Conservation (phyloP, 192 early-diverging fungal species). For the Umbelopsis ramanniana region DNA sequence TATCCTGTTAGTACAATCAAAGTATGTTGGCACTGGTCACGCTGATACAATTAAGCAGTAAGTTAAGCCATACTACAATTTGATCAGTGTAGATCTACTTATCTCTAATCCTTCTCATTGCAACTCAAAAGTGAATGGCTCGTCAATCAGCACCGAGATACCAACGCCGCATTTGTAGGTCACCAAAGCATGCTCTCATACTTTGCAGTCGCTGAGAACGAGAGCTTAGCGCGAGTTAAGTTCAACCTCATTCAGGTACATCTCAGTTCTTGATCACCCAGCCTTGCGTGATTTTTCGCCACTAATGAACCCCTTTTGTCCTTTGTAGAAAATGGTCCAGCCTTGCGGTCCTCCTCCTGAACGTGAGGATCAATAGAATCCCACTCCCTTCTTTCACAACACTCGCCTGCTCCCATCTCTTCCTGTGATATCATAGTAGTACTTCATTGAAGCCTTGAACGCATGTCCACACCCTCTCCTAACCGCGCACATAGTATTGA, state of each 20-base stretch:
- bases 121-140: constrained; percentile 75
- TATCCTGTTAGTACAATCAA: constrained; percentile 73
- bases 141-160: constrained; percentile 85
- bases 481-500: not conserved
- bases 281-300: not conserved
- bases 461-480: not conserved
- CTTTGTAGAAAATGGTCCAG: constrained; percentile 67
- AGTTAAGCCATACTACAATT: constrained; percentile 21
- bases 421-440: not conserved
- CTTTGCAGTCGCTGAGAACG: constrained; percentile 86
- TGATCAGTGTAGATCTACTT: constrained; percentile 6
- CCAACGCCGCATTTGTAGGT: constrained; percentile 77
- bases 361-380: constrained; percentile 46
- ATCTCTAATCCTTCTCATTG: not conserved
- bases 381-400: not conserved
- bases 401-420: not conserved
- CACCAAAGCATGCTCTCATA: constrained; percentile 81
- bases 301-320: not conserved
- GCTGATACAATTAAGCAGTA: constrained; percentile 91
- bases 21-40: constrained; percentile 89
- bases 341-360: constrained; percentile 64
- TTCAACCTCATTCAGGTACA: constrained; percentile 76
- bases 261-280: not conserved
- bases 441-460: not conserved
- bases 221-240: constrained; percentile 75